Base-by-base conservation (phyloP, 495 filamentous ascomycete species). In the Tetracladium setigerum region DNA sequence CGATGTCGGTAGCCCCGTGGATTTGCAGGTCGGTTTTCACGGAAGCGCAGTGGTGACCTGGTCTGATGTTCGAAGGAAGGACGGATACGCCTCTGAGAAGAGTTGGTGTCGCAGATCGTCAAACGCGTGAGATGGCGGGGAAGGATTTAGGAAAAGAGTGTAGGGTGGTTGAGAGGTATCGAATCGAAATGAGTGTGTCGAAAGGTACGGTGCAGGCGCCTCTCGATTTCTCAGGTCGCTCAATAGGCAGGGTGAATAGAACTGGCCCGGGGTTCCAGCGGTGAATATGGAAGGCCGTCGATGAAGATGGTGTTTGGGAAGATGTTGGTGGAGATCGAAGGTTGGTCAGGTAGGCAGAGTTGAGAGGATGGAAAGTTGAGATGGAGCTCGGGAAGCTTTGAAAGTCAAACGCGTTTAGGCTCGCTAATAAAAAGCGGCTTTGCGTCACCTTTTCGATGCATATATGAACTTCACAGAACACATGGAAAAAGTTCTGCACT, bases 121-220 rank as follows among this genome's bases (percentile, higher is more conserved):
- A 27, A 27, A 7, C 22, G 22, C 22, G 7, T 27, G 22, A 27
- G 22, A 27, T 27, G 22, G 22, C 22, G 3, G 22, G 22, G 22
- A 27, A 7, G 7, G 3, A 27, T 27, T 27, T 7, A 7, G 7
- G 22, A 27, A 27, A 27, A 27, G 22, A 27, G 22, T 3, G 22
- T 27, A 27, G 22, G 22, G 22, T 37, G 15, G 45, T 39, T 44
- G 24, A 41, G 35, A 37, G 27, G 32, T 15, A 30, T 12, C 14
- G 34, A 34, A 47, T 43, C 45, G 52, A 53, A 55, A 53, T 53
- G 52, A 59, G 56, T 46, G 52, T 54, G 49, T 58, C 40, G 49
- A 55, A 47, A 49, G 51, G 55, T 50, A 53, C 56, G 56, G 56
- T 59, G 56, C 56, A 59, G 56, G 56, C 56, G 56, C 52, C 44